These are phyloP conservation scores for Lepidium sativum DNA, from an alignment of 345 rosid species.

Conservation along the genomic window DNA sequence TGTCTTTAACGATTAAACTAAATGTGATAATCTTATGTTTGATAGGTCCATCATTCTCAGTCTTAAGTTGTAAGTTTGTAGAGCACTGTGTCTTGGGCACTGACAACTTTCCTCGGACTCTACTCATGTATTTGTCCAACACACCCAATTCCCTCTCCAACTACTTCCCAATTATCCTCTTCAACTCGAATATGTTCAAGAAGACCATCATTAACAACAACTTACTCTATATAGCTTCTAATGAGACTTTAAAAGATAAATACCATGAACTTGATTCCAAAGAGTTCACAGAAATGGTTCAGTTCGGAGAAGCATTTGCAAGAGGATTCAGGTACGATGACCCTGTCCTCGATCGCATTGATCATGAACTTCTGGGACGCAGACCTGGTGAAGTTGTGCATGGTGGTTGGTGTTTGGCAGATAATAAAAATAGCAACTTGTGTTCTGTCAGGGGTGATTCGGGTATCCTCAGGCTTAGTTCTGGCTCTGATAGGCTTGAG, in stretches of 20 bases:
- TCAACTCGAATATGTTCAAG: constrained; percentile 57
- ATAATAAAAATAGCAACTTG: constrained; percentile 33
- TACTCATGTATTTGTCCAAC: constrained; percentile 86
- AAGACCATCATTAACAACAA: constrained; percentile 63
- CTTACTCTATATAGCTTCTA: constrained; percentile 48
- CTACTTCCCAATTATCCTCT: constrained; percentile 76
- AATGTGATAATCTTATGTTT: background rate
- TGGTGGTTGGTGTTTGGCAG: constrained; percentile 97
- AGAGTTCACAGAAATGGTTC: constrained; percentile 55
- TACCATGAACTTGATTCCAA: constrained; percentile 41
- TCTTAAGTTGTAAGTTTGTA: constrained; percentile 61
- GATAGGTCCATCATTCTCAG: constrained; percentile 70
- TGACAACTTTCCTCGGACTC: constrained; percentile 86
- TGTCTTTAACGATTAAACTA: background rate
- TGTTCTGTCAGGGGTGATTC: constrained; percentile 90
- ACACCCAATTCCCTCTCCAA: constrained; percentile 58
- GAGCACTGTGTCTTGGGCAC: constrained; percentile 77
- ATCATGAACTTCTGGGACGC: constrained; percentile 58
- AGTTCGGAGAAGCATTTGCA: constrained; percentile 84
- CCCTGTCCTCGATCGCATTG: constrained; percentile 63
- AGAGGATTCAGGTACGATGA: constrained; percentile 42
- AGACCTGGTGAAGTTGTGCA: constrained; percentile 47
- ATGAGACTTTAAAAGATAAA: constrained; percentile 33
- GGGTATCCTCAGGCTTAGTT: constrained; percentile 68
- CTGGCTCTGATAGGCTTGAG: constrained; percentile 74